phyloP scores from a whole-genome alignment of 164 flowering plant species.

The Santalum album region DNA sequence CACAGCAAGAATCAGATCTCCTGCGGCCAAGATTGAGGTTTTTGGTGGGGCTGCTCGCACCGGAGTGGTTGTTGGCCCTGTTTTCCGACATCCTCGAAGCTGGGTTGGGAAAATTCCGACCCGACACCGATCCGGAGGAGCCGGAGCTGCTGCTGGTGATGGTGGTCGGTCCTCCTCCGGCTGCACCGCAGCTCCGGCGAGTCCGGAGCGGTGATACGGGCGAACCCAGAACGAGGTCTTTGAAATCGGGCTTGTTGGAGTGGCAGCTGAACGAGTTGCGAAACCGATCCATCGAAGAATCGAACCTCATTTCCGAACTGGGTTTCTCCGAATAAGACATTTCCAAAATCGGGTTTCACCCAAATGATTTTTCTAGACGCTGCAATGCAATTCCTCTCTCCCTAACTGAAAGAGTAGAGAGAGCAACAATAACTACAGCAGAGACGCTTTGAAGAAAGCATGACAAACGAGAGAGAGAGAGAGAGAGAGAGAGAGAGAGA shows the following conservation, averaged over 20 bases:
- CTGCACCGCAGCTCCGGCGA: slow-evolving; percentile 11
- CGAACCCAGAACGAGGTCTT: slow-evolving; percentile 74
- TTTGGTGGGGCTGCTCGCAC: slow-evolving; percentile 33
- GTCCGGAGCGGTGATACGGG: slow-evolving; percentile 70
- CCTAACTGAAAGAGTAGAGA: slow-evolving; percentile 1
- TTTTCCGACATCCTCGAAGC: slow-evolving; percentile 14
- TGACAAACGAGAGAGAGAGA: no score
- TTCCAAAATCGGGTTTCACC: no score
- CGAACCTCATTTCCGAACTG: slow-evolving; percentile 17
- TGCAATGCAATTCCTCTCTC: no score
- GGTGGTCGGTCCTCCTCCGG: no score
- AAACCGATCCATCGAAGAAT: slow-evolving; percentile 39
- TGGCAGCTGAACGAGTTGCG: slow-evolving; percentile 25
- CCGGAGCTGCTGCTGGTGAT: slow-evolving; percentile 57
- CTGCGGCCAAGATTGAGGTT: slow-evolving; percentile 16
- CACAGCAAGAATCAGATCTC: slow-evolving; percentile 21
- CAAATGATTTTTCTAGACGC: no score
- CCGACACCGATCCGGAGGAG: slow-evolving; percentile 52
- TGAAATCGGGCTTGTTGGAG: slow-evolving; percentile 59
- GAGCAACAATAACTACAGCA: slow-evolving; percentile 2
- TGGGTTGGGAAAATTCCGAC: slow-evolving; percentile 12
- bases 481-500: slow-evolving; percentile 21
- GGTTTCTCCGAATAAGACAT: slow-evolving; percentile 46
- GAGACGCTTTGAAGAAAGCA: slow-evolving; percentile 16
- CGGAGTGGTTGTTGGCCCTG: slow-evolving; percentile 14